A percentile compares a stretch with the other conserved stretches of the same genome.
These are phyloP conservation scores for Thymus mandschuricus DNA, from an alignment of 257 asterid genomes.

Conservation along the genomic window DNA sequence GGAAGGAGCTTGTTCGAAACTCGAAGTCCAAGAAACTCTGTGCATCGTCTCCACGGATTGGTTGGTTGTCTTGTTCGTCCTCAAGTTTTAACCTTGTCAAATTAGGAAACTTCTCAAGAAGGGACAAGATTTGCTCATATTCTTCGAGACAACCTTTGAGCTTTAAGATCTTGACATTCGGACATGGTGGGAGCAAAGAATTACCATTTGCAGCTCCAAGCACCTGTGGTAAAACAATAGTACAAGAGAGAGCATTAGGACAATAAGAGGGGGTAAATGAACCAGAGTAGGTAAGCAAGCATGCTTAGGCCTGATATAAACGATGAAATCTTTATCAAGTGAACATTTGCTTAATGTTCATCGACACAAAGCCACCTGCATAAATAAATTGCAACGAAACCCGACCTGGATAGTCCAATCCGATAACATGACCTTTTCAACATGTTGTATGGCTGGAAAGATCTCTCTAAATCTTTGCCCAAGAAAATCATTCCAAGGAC, in stretches of 20 bases:
- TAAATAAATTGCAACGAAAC: no score
- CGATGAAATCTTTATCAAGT: no score
- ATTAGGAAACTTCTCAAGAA: constrained; percentile 2
- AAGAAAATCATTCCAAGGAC: no score
- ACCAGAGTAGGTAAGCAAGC: no score
- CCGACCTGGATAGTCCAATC: no score
- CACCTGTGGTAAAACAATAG: background rate
- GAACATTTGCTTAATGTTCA: no score
- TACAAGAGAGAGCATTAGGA: background rate
- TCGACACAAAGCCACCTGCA: no score
- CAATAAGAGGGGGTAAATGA: no score
- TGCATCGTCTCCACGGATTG: background rate
- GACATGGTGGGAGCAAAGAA: background rate
- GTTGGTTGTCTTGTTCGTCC: background rate
- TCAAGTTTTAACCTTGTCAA: background rate
- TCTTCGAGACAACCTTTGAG: background rate
- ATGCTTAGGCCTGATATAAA: no score
- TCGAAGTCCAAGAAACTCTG: background rate
- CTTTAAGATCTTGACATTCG: background rate
- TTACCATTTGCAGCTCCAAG: background rate
- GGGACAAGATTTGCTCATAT: background rate
- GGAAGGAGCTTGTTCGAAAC: background rate
- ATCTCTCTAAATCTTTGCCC: no score
- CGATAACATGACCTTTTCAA: no score
- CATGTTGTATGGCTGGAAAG: no score